Base-by-base conservation (phyloP, 2,329 filamentous ascomycete species). In the Ophiostoma tasmaniense region DNA sequence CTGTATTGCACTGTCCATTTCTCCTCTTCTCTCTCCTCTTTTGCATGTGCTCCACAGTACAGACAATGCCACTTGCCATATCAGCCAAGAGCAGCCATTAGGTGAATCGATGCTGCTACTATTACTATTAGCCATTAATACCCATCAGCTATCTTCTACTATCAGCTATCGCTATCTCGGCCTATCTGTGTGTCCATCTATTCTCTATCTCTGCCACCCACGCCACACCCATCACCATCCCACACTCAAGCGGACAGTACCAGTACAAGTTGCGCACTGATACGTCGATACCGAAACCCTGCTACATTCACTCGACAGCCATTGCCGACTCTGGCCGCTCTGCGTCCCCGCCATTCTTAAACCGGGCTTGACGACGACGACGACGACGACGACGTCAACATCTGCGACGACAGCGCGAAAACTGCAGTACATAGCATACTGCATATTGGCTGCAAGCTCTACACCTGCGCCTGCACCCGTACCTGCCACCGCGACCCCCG, bases 141-240 rank as follows among this genome's bases (percentile, higher is more conserved):
- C n/a, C 50, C n/a, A 25, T 25, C 50, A 52, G 8, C n/a, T 52
- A 52, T 55, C 50, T 55, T n/a, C 50, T 55, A 55, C 22, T 30
- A 50, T 50, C 14, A 50, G 45, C 45, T 20, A 50, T 22, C n/a
- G 55, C 25, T 61, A 61, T 61, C 55, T 61, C 25, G 22, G 25
- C 14, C 55, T 61, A 61, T 61, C 55, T 55, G n/a, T 55, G n/a
- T 55, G 50, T 25, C 22, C 8, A 55, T 55, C 50, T 55, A 25
- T 45, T 45, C 55, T 33, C 55, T 61, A 61, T 61, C 55, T 55
- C 55, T 61, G 25, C 55, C 25, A 59, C 52, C 52, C 50, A 55
- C 50, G 22, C 50, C 50, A 17, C 55, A 61, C 25, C 25, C 55
- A 61, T 61, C 55, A 14, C 55, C 55, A 61, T 61, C 25, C 55